Percentiles rank a stretch among this genome's conserved stretches.
These are phyloP conservation scores for Alternaria arborescens DNA, from an alignment of 2,329 filamentous ascomycete species.

Conservation along the genomic window DNA sequence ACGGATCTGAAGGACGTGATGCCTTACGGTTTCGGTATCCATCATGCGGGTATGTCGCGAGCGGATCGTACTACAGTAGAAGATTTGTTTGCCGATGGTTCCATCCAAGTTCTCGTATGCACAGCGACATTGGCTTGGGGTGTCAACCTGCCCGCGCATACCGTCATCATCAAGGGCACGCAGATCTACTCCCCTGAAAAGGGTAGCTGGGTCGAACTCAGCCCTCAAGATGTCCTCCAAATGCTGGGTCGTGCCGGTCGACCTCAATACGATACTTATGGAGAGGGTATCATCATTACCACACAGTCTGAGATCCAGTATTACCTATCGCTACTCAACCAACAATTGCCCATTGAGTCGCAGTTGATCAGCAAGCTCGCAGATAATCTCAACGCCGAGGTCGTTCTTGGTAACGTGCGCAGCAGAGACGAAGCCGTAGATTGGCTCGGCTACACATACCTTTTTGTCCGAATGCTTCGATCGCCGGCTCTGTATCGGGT, in stretches of 20 bases:
- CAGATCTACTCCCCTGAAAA: conserved; percentile 98
- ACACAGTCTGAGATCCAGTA: conserved; percentile 95
- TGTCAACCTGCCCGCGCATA: conserved; percentile 97
- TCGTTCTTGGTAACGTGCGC: conserved; percentile 92
- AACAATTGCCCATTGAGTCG: conserved; percentile 96
- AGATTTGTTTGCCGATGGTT: conserved; percentile 89
- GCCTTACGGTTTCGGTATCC: conserved; percentile 96
- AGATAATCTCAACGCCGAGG: conserved; percentile 95
- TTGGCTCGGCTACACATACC: conserved; percentile 97
- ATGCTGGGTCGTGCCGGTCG: conserved; percentile 98
- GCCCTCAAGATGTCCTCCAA: conserved; percentile 95
- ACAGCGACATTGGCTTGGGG: conserved; percentile 99
- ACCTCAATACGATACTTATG: conserved; percentile 96
- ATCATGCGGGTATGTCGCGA: conserved; percentile 96
- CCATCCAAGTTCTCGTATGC: conserved; percentile 94
- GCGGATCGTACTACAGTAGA: conserved; percentile 95
- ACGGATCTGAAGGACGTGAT: conserved; percentile 90
- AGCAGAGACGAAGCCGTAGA: conserved; percentile 96
- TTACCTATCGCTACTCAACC: conserved; percentile 94
- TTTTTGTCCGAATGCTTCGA: conserved; percentile 96
- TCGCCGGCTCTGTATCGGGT: conserved; percentile 96
- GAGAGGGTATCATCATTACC: conserved; percentile 98
- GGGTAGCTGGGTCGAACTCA: conserved; percentile 97
- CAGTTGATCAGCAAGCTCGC: conserved; percentile 92
- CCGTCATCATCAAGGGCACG: conserved; percentile 98